Evolutionary conservation across 2,329 filamentous ascomycete species (phyloP).

Genomic region (Botrytis cinerea): DNA sequence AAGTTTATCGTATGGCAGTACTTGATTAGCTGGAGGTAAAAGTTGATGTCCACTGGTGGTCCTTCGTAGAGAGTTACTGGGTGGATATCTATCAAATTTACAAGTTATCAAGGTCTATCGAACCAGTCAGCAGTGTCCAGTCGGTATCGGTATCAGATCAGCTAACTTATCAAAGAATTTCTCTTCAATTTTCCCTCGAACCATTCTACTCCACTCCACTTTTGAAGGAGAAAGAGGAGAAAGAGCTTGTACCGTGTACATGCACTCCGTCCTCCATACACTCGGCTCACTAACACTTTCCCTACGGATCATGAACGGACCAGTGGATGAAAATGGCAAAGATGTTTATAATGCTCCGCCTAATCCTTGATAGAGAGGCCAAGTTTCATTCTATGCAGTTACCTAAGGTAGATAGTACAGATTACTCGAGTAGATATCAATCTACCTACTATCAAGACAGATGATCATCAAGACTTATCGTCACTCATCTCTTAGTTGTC

Average conservation of each 20-base stretch:
- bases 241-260: neutral
- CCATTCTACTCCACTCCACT: neutral
- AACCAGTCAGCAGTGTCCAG: neutral
- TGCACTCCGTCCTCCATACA: too few relatives aligned
- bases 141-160: neutral
- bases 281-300: neutral
- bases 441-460: neutral
- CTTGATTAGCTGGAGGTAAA: neutral
- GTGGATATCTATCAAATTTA: neutral
- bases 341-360: neutral
- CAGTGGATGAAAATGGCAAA: neutral
- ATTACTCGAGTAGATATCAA: neutral
- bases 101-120: neutral
- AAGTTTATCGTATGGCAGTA: neutral
- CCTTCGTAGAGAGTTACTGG: neutral
- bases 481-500: neutral
- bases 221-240: neutral
- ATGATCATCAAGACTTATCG: neutral
- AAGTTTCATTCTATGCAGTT: neutral
- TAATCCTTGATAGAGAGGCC: neutral
- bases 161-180: neutral
- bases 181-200: neutral
- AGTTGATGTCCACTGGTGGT: neutral
- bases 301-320: neutral
- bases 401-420: neutral